Evolutionary conservation across 495 filamentous ascomycete species (phyloP), one percentile per base, ranked within the genome.

Genomic region (Umbilicaria muhlenbergii): DNA sequence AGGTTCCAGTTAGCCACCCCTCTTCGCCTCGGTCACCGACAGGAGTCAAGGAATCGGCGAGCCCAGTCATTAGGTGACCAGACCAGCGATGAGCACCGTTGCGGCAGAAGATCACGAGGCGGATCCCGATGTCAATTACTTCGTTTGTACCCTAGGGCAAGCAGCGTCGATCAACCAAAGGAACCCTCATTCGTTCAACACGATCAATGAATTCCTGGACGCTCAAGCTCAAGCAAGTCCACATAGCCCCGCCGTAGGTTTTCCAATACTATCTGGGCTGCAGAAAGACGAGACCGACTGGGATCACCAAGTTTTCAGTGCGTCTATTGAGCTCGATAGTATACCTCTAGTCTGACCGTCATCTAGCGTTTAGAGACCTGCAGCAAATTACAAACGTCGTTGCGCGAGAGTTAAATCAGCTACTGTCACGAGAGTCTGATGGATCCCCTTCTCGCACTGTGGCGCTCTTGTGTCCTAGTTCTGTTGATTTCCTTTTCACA

Each of bases 71-170:
- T n/a, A n/a, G n/a, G 24, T 28, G 24, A 6, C 1, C 19, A 6
- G 24, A 28, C 6, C 24, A 28, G 24, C 5, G 5, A 28, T 28
- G 6, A 37, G 35, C 35, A 10, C 35, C 35, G 14, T 7, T 37
- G 8, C 5, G 17, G 35, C 14, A 15, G 6, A 18, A 40, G 28
- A 14, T 40, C 13, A 18, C 38, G 36, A 19, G 15, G 16, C 8
- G 3, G 3, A 12, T 10, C 0, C 11, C 6, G 41, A 48, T 1
- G n/a, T 44, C 10, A 70, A 65, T 38, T 70, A 73, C 53, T 75
- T 75, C 42, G 58, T 61, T 10, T 72, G 67, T 48, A 72, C 70
- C 6, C 57, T 75, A 16, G 70, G 65, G 11, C 56, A 71, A 51
- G 70, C 68, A 5, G 53, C 51, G 2, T 15, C 14, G 1, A 16